Percentiles rank a stretch among this genome's conserved stretches.
Evolutionary conservation across 2,329 filamentous ascomycete genomes (phyloP).

Genomic region (Clarireedia monteithiana): DNA sequence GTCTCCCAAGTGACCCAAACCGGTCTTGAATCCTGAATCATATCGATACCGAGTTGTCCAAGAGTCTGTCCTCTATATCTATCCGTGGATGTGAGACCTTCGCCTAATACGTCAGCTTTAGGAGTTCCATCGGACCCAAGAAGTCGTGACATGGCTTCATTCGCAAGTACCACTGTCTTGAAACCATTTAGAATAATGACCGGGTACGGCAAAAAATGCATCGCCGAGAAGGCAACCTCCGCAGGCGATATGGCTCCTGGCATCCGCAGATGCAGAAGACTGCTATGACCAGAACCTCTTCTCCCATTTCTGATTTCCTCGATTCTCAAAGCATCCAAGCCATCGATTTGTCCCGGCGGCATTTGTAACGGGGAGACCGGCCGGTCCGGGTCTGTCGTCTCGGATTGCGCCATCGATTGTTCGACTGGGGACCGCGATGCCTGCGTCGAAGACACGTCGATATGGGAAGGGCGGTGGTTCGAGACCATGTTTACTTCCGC

Average conservation of each 20-base stretch:
- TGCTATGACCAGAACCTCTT: conserved; percentile 10
- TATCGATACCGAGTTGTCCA: conserved; percentile 63
- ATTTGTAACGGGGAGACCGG: conserved; percentile 22
- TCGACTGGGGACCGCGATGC: neutral
- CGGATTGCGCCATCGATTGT: neutral
- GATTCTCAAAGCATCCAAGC: conserved; percentile 19
- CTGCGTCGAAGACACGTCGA: neutral
- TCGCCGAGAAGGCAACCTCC: conserved; percentile 55
- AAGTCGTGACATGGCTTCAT: conserved; percentile 66
- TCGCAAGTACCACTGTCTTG: conserved; percentile 66
- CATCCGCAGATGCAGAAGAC: conserved; percentile 30
- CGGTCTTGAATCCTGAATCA: conserved; percentile 58
- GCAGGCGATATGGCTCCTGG: conserved; percentile 39
- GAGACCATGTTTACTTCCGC: neutral
- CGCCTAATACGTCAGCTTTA: conserved; percentile 29
- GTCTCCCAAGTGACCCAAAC: conserved; percentile 52
- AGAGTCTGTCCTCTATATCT: conserved; percentile 57
- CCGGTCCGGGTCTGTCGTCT: conserved; percentile 6
- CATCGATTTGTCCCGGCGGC: conserved; percentile 23
- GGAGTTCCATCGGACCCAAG: conserved; percentile 47
- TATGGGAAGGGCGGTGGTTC: neutral
- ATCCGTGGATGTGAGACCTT: conserved; percentile 41
- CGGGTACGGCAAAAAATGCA: conserved; percentile 69
- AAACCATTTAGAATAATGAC: conserved; percentile 58
- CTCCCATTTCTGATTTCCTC: conserved; percentile 15